phyloP scores from a whole-genome alignment of 371 early-diverging fungal genomes.

The Mucor velutinosus region DNA sequence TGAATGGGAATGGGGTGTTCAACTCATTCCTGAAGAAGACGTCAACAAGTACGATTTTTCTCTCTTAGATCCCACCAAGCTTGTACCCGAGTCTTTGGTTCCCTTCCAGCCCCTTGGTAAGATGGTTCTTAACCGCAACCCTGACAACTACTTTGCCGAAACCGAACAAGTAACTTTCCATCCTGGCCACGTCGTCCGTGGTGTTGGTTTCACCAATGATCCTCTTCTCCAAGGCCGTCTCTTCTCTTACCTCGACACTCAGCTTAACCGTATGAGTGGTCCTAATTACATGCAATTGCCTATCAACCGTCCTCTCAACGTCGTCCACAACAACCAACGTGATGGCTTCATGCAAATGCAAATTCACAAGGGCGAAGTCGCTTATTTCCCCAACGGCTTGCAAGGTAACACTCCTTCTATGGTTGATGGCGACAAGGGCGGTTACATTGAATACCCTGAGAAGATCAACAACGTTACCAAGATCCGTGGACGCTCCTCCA shows the following conservation, averaged over 20 bases:
- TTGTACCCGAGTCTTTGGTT: slow-evolving; percentile 52
- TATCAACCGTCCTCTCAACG: slow-evolving; percentile 47
- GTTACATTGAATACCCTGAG: slow-evolving; percentile 44
- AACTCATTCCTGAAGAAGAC: slow-evolving; percentile 46
- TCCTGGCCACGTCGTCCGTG: slow-evolving; percentile 46
- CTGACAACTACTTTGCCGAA: slow-evolving; percentile 59
- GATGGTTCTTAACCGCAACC: slow-evolving; percentile 54
- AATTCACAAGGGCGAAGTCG: slow-evolving; percentile 30
- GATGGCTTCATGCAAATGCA: slow-evolving; percentile 46
- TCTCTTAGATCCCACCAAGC: slow-evolving; percentile 58
- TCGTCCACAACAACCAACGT: slow-evolving; percentile 55
- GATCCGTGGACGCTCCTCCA: slow-evolving; percentile 27
- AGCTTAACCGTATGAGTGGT: slow-evolving; percentile 49
- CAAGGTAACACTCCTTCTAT: slow-evolving; percentile 36
- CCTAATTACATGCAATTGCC: slow-evolving; percentile 57
- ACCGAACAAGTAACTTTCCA: slow-evolving; percentile 57
- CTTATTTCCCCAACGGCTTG: slow-evolving; percentile 37
- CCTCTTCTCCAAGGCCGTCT: slow-evolving; percentile 58
- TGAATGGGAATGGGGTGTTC: slow-evolving; percentile 53
- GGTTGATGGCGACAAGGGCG: slow-evolving; percentile 23
- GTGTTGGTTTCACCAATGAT: slow-evolving; percentile 55
- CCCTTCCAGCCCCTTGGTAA: slow-evolving; percentile 52
- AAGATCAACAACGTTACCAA: slow-evolving; percentile 21
- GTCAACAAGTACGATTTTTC: slow-evolving; percentile 52
- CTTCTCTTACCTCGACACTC: slow-evolving; percentile 60